Evolutionary conservation across 2,329 filamentous ascomycete genomes (phyloP).

Genomic region (Beauveria rudraprayagi): DNA sequence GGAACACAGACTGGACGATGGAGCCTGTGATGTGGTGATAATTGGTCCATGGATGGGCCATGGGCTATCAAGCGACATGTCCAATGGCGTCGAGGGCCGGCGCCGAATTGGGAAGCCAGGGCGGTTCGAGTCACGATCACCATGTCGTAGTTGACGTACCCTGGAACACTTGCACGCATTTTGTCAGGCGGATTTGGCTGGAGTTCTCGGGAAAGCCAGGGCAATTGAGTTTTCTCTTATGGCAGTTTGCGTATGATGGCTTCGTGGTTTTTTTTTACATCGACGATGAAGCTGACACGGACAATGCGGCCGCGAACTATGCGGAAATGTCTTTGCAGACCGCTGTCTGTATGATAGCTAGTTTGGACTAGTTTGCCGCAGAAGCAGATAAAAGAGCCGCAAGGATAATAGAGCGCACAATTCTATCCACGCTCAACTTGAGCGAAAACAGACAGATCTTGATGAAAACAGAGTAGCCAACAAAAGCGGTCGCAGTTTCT

Average conservation of each 20-base stretch:
- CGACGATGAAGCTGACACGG: no score
- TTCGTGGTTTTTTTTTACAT: no score
- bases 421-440: no score
- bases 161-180: neutral
- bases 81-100: slow-evolving; percentile 1
- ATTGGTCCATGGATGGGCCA: neutral
- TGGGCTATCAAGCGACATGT: neutral
- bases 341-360: no score
- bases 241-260: no score
- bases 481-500: neutral
- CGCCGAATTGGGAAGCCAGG: slow-evolving; percentile 7
- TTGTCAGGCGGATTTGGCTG: neutral
- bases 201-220: neutral
- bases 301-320: no score
- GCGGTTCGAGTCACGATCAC: neutral
- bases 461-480: neutral
- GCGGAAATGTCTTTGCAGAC: no score
- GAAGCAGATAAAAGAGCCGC: neutral
- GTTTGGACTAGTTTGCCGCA: neutral
- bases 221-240: neutral
- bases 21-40: neutral
- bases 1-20: slow-evolving; percentile 3
- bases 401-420: no score
- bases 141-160: neutral
- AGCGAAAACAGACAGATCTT: neutral